phyloP scores from a whole-genome alignment of 108 stramenopile species.

The Fragilaria crotonensis region DNA sequence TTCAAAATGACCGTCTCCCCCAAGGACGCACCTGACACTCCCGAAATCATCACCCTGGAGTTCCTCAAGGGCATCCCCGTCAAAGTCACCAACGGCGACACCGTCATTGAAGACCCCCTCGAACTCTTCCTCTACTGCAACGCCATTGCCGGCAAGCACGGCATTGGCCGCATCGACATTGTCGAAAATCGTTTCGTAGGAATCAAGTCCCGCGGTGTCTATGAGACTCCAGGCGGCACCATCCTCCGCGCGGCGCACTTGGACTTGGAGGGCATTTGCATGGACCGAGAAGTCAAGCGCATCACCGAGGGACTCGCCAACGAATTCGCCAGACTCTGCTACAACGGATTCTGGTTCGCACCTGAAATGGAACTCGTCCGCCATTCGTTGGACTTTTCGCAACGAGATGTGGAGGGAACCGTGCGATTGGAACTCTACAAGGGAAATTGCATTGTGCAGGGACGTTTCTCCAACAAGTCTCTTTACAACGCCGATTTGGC shows the following conservation, averaged over 20 bases:
- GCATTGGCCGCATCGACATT: conserved; percentile 96
- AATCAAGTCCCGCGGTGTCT: conserved; percentile 98
- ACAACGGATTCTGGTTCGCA: conserved; percentile 99
- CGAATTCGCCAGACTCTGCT: conserved; percentile 95
- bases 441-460: conserved; percentile 87
- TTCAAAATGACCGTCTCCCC: conserved; percentile 93
- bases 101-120: conserved; percentile 85
- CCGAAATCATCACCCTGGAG: conserved; percentile 74
- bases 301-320: conserved; percentile 84
- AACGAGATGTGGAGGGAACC: conserved; percentile 86
- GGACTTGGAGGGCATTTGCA: conserved; percentile 92
- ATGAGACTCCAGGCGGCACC: conserved; percentile 98
- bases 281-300: conserved; percentile 98
- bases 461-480: conserved; percentile 79
- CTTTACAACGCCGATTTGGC: conserved; percentile 97
- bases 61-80: conserved; percentile 91
- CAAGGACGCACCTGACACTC: conserved; percentile 79
- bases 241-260: conserved; percentile 93
- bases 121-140: conserved; percentile 96
- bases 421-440: conserved; percentile 92
- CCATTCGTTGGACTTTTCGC: conserved; percentile 77
- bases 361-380: conserved; percentile 98
- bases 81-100: conserved; percentile 88
- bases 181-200: conserved; percentile 99
- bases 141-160: conserved; percentile 95